A percentile compares a stretch with the other conserved stretches of the same genome.
phyloP scores from a whole-genome alignment of 345 rosid genomes.

The Dovyalis caffra region DNA sequence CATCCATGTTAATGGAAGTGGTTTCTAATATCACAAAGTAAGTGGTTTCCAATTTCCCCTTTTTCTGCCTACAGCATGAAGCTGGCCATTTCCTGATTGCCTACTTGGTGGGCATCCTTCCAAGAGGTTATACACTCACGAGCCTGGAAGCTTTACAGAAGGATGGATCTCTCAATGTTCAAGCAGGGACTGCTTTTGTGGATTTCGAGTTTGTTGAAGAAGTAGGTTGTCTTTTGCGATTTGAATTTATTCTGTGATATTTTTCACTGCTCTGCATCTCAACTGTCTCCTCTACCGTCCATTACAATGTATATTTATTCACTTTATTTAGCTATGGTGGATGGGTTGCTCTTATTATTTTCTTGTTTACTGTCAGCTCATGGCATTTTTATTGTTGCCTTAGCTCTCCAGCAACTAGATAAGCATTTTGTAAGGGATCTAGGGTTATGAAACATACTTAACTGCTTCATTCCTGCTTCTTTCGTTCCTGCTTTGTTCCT shows the following conservation, averaged over 20 bases:
- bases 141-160: constrained; percentile 78
- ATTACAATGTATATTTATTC: too few species aligned
- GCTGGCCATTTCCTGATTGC: constrained; percentile 98
- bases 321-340: too few species aligned
- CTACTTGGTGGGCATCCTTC: constrained; percentile 79
- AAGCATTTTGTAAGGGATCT: too few species aligned
- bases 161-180: constrained; percentile 90
- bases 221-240: constrained; percentile 37
- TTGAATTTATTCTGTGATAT: not conserved
- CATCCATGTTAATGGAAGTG: not conserved
- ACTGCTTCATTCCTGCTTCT: too few species aligned
- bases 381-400: too few species aligned
- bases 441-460: too few species aligned
- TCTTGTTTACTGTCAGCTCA: too few species aligned
- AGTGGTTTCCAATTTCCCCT: not conserved
- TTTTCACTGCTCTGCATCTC: too few species aligned
- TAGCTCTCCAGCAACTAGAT: too few species aligned
- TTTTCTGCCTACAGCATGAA: constrained; percentile 59
- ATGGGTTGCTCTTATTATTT: too few species aligned
- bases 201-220: constrained; percentile 89
- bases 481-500: too few species aligned
- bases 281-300: too few species aligned
- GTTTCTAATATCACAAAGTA: not conserved
- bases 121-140: constrained; percentile 67
- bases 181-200: constrained; percentile 89